These are phyloP conservation scores for Helotiales sp. DNA, from an alignment of 2,329 filamentous ascomycete genomes.

Conservation along the genomic window DNA sequence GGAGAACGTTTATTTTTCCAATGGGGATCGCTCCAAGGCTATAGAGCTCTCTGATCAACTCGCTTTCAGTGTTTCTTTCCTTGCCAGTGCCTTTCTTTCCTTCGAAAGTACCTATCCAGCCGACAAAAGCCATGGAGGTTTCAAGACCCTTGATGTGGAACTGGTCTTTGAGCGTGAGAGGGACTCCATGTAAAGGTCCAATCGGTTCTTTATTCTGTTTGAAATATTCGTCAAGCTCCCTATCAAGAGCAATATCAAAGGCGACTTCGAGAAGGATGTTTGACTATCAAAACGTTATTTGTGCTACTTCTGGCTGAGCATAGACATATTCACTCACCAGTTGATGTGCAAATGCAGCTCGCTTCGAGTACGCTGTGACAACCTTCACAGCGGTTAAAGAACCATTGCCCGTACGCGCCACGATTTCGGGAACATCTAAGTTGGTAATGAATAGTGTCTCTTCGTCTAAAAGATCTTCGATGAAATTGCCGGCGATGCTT, in stretches of 20 bases:
- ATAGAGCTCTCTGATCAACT: constrained; percentile 38
- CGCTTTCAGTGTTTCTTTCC: constrained; percentile 50
- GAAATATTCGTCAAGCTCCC: constrained; percentile 45
- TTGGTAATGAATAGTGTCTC: constrained; percentile 50
- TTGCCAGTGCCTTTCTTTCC: constrained; percentile 48
- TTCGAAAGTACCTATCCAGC: constrained; percentile 47
- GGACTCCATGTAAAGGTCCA: constrained; percentile 39
- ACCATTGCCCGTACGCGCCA: constrained; percentile 49
- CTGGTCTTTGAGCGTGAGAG: constrained; percentile 40
- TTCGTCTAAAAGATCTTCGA: constrained; percentile 25
- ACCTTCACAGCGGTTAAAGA: constrained; percentile 55
- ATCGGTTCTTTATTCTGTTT: constrained; percentile 40
- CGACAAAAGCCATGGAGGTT: constrained; percentile 57
- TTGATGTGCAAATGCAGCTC: constrained; percentile 53
- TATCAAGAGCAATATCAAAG: constrained; percentile 37
- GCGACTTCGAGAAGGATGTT: constrained; percentile 50
- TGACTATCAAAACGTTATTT: neutral
- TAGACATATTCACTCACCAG: constrained; percentile 38
- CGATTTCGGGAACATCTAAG: constrained; percentile 53
- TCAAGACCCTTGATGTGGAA: constrained; percentile 28
- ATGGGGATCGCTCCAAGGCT: constrained; percentile 39
- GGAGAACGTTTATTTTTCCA: constrained; percentile 23
- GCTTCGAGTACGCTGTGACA: constrained; percentile 50
- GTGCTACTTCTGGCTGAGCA: neutral
- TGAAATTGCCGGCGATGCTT: constrained; percentile 35